phyloP scores from a whole-genome alignment of 352 stramenopile species.

The Phytopythium kandeliae region DNA sequence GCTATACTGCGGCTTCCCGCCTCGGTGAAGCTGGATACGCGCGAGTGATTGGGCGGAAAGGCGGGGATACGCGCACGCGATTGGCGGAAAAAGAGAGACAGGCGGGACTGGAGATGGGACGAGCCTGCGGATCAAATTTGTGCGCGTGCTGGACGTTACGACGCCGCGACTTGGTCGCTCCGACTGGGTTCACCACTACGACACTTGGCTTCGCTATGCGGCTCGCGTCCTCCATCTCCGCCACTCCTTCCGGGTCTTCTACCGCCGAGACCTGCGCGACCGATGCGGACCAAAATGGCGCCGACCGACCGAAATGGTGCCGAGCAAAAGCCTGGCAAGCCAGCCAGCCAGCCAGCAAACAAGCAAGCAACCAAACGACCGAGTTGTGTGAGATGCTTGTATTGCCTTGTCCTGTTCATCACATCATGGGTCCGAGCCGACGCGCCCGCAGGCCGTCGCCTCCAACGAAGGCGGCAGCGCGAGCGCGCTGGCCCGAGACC shows the following conservation, averaged over 20 bases:
- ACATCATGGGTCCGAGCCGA: background rate
- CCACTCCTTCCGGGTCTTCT: no score
- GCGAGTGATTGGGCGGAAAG: background rate
- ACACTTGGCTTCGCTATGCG: background rate
- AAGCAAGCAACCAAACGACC: background rate
- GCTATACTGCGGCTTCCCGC: background rate
- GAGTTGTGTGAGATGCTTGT: slow-evolving; percentile 5
- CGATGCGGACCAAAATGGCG: no score
- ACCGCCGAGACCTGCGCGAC: no score
- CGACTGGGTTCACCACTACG: background rate
- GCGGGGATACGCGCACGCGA: background rate
- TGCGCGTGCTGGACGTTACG: slow-evolving; percentile 1
- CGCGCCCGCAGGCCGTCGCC: background rate
- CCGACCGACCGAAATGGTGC: no score
- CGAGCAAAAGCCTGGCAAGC: no score
- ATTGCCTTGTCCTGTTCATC: slow-evolving; percentile 10
- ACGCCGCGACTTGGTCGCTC: background rate
- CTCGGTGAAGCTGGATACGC: background rate
- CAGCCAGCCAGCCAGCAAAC: no score
- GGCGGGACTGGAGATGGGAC: background rate
- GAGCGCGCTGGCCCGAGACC: background rate
- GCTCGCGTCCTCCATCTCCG: no score
- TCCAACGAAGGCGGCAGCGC: background rate
- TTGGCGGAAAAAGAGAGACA: background rate
- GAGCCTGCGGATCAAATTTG: background rate